Evolutionary conservation across 2,329 filamentous ascomycete species (phyloP).

Genomic region (Calonectria fujianensis): DNA sequence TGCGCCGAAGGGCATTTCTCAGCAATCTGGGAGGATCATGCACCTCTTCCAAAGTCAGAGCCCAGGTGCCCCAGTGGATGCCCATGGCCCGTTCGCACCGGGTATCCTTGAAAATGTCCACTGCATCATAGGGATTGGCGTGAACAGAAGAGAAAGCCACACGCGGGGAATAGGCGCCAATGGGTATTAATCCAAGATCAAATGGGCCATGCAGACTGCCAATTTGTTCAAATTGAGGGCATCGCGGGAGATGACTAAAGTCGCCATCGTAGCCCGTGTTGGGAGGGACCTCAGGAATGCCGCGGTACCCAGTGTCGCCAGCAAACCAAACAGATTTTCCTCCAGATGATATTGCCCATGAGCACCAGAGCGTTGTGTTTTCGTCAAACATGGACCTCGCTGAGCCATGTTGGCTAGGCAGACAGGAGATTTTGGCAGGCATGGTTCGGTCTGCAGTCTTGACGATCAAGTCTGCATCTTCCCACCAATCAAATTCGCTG

Average conservation of each 20-base stretch:
- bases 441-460: constrained; percentile 2
- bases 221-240: constrained; percentile 13
- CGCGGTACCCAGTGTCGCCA: constrained; percentile 10
- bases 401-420: constrained; percentile 4
- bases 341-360: constrained; percentile 1
- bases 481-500: constrained; percentile 17
- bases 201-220: neutral
- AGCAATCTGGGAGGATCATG: neutral
- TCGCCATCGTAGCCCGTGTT: constrained; percentile 13
- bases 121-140: constrained; percentile 8
- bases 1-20: neutral
- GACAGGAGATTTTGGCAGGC: constrained; percentile 2
- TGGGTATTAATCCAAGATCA: constrained; percentile 6
- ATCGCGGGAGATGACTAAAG: constrained; percentile 3
- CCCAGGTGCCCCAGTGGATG: constrained; percentile 17
- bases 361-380: constrained; percentile 15
- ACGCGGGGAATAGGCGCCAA: constrained; percentile 9
- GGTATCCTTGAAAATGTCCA: constrained; percentile 19
- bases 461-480: constrained; percentile 14
- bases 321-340: constrained; percentile 11
- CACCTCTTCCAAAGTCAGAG: constrained; percentile 13
- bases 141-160: constrained; percentile 9
- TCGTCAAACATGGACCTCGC: constrained; percentile 13
- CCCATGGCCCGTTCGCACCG: constrained; percentile 1
- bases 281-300: neutral